Percentiles rank a stretch among this genome's conserved stretches.
Evolutionary conservation across 2,329 filamentous ascomycete species (phyloP).

Genomic region (Pseudogymnoascus pannorum): DNA sequence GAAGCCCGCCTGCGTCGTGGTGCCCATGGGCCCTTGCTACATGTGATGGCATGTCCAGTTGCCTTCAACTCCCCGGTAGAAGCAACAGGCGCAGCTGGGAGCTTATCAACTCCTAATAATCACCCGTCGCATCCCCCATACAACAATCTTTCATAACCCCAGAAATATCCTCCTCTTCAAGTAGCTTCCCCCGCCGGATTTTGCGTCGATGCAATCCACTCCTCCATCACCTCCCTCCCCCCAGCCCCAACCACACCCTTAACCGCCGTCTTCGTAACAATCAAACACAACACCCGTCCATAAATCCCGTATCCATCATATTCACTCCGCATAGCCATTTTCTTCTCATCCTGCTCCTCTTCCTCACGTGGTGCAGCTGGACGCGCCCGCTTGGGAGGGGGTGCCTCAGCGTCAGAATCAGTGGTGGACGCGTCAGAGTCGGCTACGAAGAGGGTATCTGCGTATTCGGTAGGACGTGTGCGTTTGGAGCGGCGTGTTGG

Average conservation of each 20-base stretch:
- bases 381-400: conserved; percentile 40
- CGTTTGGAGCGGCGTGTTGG: conserved; percentile 25
- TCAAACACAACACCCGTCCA: conserved; percentile 82
- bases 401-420: conserved; percentile 28
- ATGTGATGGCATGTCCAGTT: background rate
- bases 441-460: conserved; percentile 12
- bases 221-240: conserved; percentile 70
- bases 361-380: conserved; percentile 30
- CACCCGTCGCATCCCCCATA: background rate
- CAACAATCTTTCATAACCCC: background rate
- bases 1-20: background rate
- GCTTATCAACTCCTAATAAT: background rate
- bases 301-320: conserved; percentile 98
- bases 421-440: background rate
- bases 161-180: background rate
- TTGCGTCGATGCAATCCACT: conserved; percentile 79
- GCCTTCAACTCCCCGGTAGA: background rate
- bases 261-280: conserved; percentile 52
- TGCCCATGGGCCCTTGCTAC: background rate
- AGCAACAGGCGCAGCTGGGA: background rate
- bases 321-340: conserved; percentile 72
- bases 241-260: conserved; percentile 29
- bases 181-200: conserved; percentile 33
- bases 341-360: conserved; percentile 73
- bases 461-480: conserved; percentile 22